These are phyloP conservation scores for Eremomyces bilateralis DNA, from an alignment of 495 filamentous ascomycete species.

Conservation along the genomic window DNA sequence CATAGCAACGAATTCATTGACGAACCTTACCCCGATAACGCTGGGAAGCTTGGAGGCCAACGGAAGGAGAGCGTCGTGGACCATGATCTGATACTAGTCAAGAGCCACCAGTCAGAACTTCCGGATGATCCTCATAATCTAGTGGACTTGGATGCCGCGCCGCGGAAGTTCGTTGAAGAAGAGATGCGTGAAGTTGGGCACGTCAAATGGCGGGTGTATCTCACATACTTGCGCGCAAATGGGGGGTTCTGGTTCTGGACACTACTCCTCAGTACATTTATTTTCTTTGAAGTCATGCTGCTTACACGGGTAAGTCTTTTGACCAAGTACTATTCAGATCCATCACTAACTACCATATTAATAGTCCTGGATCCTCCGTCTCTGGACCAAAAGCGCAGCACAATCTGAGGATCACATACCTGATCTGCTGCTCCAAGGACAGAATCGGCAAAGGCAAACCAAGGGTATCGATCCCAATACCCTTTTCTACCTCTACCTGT, in stretches of 20 bases:
- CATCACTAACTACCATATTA: too few species aligned
- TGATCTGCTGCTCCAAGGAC: neutral
- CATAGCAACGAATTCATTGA: too few species aligned
- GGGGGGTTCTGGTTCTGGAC: constrained; percentile 45
- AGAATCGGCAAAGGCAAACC: constrained; percentile 15
- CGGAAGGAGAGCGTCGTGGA: too few species aligned
- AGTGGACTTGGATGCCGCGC: too few species aligned
- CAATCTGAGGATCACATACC: neutral
- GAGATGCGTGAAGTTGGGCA: constrained; percentile 45
- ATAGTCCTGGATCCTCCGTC: constrained; percentile 2
- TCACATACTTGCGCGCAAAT: constrained; percentile 38
- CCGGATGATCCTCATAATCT: too few species aligned
- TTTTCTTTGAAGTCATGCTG: constrained; percentile 25
- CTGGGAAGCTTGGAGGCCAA: too few species aligned
- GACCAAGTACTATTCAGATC: too few species aligned
- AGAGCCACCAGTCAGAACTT: too few species aligned
- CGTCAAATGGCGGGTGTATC: constrained; percentile 39
- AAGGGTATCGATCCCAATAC: too few species aligned
- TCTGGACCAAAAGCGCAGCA: constrained; percentile 2
- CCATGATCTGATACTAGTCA: too few species aligned
- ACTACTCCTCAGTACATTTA: constrained; percentile 29
- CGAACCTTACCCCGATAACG: too few species aligned
- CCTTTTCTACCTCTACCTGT: constrained; percentile 53
- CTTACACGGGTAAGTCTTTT: constrained; percentile 24
- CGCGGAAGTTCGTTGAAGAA: constrained; percentile 53